These are phyloP conservation scores for Pleurotus tuoliensis DNA, from an alignment of 768 basidiomycete genomes.

Conservation along the genomic window DNA sequence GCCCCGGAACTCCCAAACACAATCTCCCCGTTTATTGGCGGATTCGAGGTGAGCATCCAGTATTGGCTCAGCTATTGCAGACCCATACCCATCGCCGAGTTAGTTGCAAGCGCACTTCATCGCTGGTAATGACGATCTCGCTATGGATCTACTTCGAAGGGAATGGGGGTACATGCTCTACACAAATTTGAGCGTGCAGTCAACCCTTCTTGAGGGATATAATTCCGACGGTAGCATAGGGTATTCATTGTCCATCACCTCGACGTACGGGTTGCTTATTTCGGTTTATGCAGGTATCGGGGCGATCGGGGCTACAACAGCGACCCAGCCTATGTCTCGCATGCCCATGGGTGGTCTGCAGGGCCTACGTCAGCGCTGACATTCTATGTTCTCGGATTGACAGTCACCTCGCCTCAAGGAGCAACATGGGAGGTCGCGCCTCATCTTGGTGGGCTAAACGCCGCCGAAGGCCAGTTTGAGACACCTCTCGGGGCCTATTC, in stretches of 20 bases:
- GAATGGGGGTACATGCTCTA: conserved; percentile 62
- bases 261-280: neutral
- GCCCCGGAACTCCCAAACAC: conserved; percentile 56
- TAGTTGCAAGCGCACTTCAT: conserved; percentile 59
- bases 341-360: conserved; percentile 57
- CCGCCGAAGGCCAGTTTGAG: conserved; percentile 49
- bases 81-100: neutral
- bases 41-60: conserved; percentile 43
- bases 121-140: conserved; percentile 45
- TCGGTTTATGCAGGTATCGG: conserved; percentile 36
- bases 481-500: conserved; percentile 51
- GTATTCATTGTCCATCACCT: conserved; percentile 20
- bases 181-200: conserved; percentile 51
- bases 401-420: conserved; percentile 43
- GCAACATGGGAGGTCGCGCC: conserved; percentile 45
- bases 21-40: conserved; percentile 55
- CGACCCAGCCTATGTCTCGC: conserved; percentile 57
- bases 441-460: conserved; percentile 33
- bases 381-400: conserved; percentile 53
- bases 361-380: conserved; percentile 56
- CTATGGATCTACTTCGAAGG: conserved; percentile 48
- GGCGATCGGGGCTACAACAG: conserved; percentile 50
- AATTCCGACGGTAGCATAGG: conserved; percentile 53
- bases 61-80: neutral
- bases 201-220: conserved; percentile 55